Conservation (phyloP, 2,329 filamentous ascomycete species). For the Neofusicoccum kwambonambiense region DNA sequence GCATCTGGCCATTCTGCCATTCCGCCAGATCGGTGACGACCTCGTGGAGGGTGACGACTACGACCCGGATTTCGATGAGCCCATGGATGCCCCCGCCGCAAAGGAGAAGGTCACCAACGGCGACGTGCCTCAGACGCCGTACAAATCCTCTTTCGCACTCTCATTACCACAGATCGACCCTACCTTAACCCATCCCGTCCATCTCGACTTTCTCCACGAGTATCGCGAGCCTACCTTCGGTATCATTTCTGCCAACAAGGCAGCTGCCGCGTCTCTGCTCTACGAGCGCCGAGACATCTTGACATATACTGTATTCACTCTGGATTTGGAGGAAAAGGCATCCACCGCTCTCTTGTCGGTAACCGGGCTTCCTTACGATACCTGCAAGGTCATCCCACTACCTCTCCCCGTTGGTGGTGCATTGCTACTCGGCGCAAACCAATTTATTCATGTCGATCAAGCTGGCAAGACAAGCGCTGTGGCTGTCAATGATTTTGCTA, state of each 20-base stretch:
- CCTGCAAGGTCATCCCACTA: conserved; percentile 78
- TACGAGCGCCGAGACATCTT: conserved; percentile 79
- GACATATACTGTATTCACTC: conserved; percentile 89
- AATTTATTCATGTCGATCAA: conserved; percentile 93
- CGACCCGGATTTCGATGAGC: conserved; percentile 75
- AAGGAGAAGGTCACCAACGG: conserved; percentile 32
- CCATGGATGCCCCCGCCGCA: conserved; percentile 27
- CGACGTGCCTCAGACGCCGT: conserved; percentile 59
- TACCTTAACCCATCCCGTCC: conserved; percentile 80
- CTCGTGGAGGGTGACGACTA: conserved; percentile 83
- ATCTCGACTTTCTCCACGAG: conserved; percentile 91
- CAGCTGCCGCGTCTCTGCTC: conserved; percentile 70
- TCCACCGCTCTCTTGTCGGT: conserved; percentile 92
- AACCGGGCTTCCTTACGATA: conserved; percentile 78
- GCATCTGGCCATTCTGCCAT: conserved; percentile 90
- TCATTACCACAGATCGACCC: conserved; percentile 87
- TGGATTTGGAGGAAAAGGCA: conserved; percentile 89
- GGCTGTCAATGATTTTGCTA: conserved; percentile 87
- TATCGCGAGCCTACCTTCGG: conserved; percentile 98
- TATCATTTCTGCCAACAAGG: conserved; percentile 76
- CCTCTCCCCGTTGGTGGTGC: conserved; percentile 86
- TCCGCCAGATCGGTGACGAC: conserved; percentile 81
- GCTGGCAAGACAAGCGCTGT: conserved; percentile 90
- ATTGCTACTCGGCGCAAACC: conserved; percentile 81
- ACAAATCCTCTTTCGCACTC: conserved; percentile 89